Evolutionary conservation across 169 alveolate genomes (phyloP), one percentile per base, ranked within the genome.

Genomic region (Plasmodium adleri): DNA sequence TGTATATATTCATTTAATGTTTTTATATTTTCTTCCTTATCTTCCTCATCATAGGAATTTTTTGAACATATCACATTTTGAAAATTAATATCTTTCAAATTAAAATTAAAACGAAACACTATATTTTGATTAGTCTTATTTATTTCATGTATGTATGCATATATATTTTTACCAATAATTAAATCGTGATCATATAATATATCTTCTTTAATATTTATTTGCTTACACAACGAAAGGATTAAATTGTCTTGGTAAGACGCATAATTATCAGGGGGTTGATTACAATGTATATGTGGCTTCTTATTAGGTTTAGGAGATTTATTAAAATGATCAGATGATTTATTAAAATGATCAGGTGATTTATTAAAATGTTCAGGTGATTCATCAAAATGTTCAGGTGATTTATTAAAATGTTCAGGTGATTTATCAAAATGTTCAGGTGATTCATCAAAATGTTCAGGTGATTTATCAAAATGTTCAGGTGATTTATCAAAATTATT

Each of bases 81-180:
- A 67, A 80, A 80, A n/a, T 26, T n/a, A n/a, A 80, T 47, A 67
- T 80, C 22, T 39, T 67, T 80, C 56, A 80, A 68, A 52, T 80
- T 80, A 52, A 80, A 67, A 56, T 80, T 80, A 26, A 80, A 67
- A 63, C 80, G 90, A 74, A 80, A 80, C 20, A 52, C 43, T 52
- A 80, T 80, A 68, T 71, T 80, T 54, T 67, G 52, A 49, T 52
- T 67, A 26, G 76, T 39, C 39, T 59, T 80, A 80, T 80, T 80
- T 71, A 20, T 71, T 49, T 80, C 90, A 62, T 80, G 45, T 67
- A 80, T 80, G 62, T 80, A 80, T 17, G 90, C 90, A 80, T 80
- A 67, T 22, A 80, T 54, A 26, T 67, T 66, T 26, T 56, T 67
- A 8, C 90, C 90, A 24, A 80, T 62, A 67, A 68, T 47, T 50